Percentiles rank a stretch among this genome's conserved stretches.
Conservation (phyloP, 2,329 filamentous ascomycete genomes). For the Diplodia corticola region DNA sequence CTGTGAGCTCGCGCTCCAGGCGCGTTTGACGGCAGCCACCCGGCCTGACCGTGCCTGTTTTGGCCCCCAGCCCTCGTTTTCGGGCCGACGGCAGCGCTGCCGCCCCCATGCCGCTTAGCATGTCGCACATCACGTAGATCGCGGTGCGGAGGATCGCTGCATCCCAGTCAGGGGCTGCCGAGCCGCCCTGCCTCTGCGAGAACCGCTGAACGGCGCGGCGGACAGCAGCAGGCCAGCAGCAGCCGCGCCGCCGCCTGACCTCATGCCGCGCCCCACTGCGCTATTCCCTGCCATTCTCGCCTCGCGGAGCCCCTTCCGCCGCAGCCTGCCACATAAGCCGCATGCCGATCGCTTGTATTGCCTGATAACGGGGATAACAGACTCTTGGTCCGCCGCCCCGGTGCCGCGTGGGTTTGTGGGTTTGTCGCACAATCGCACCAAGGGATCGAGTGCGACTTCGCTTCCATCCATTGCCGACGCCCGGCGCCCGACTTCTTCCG, state of each 20-base stretch:
- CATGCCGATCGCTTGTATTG: not conserved
- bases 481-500: not conserved
- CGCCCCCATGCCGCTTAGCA: not conserved
- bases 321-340: not conserved
- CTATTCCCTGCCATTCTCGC: not conserved
- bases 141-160: slow-evolving; percentile 4
- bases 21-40: not conserved
- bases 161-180: not conserved
- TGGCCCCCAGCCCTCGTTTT: not conserved
- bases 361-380: not conserved
- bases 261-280: not conserved
- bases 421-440: not conserved
- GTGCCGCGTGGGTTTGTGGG: no score
- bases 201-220: not conserved
- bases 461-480: no score
- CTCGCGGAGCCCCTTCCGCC: not conserved
- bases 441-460: not conserved
- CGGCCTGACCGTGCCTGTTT: not conserved
- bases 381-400: no score
- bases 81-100: not conserved
- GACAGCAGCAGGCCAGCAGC: no score
- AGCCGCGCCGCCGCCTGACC: not conserved
- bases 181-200: not conserved
- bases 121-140: slow-evolving; percentile 3
- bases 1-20: not conserved